Evolutionary conservation across 1,284 basidiomycete genomes (phyloP).

Genomic region (Stereum hirsutum): DNA sequence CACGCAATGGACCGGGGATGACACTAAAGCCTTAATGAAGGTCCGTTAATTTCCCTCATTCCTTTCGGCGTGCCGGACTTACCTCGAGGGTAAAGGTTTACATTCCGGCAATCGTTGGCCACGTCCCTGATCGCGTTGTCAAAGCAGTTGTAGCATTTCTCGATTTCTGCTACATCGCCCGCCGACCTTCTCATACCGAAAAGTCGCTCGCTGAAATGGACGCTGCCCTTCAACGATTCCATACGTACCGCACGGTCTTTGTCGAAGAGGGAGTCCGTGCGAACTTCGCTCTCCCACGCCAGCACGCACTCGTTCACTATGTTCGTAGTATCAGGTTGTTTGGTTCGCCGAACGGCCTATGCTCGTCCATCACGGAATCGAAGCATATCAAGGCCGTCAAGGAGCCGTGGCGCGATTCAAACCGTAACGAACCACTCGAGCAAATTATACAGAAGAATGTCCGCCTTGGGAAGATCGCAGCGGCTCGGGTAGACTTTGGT

Average conservation of each 20-base stretch:
- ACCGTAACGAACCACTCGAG: neutral
- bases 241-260: neutral
- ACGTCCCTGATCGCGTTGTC: neutral
- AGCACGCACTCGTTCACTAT: slow-evolving; percentile 8
- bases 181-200: neutral
- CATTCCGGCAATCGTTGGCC: slow-evolving; percentile 3
- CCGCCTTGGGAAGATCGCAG: too few species aligned
- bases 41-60: slow-evolving; percentile 2
- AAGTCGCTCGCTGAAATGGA: neutral
- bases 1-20: slow-evolving; percentile 15
- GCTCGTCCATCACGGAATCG: neutral
- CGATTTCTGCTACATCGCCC: slow-evolving; percentile 4
- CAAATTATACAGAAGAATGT: neutral
- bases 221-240: neutral
- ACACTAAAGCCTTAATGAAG: slow-evolving; percentile 14
- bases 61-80: neutral
- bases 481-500: neutral
- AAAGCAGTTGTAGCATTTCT: slow-evolving; percentile 1
- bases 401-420: neutral
- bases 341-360: slow-evolving; percentile 9
- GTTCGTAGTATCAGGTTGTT: slow-evolving; percentile 8
- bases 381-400: slow-evolving; percentile 2
- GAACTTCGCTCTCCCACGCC: slow-evolving; percentile 11
- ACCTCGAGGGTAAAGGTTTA: slow-evolving; percentile 2
- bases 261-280: slow-evolving; percentile 8